Conservation (phyloP, 1,284 basidiomycete species). For the Melampsora larici-populina region DNA sequence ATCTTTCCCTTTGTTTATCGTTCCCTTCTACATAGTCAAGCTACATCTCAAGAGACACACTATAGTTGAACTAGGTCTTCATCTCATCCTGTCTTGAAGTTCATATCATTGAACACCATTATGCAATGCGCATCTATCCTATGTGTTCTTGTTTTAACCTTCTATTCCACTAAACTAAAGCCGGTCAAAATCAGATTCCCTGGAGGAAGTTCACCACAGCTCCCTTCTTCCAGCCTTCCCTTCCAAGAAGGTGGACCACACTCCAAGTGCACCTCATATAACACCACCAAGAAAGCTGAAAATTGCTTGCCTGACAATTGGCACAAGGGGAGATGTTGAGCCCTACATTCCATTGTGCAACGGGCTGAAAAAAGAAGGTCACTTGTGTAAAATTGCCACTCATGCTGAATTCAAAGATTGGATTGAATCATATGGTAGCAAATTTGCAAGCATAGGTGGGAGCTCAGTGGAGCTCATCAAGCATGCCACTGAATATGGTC, state of each 20-base stretch:
- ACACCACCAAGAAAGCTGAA: background rate
- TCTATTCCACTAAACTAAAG: background rate
- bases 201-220: background rate
- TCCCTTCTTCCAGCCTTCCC: too few species aligned
- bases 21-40: too few species aligned
- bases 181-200: background rate
- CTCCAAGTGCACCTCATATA: background rate
- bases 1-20: too few species aligned
- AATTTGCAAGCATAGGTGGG: conserved; percentile 49
- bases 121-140: background rate
- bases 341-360: conserved; percentile 50
- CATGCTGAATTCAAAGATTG: conserved; percentile 49
- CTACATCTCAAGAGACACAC: too few species aligned
- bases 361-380: conserved; percentile 48
- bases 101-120: background rate
- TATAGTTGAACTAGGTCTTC: too few species aligned
- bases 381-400: conserved; percentile 49
- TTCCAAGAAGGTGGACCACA: too few species aligned
- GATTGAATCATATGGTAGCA: conserved; percentile 49
- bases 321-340: conserved; percentile 51
- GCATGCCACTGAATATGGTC: conserved; percentile 49
- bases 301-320: conserved; percentile 48
- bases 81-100: too few species aligned
- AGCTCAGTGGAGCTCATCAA: conserved; percentile 50
- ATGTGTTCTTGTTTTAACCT: background rate